Evolutionary conservation across 176 grass and related monocot genomes (phyloP).

Genomic region (Thalia dealbata): DNA sequence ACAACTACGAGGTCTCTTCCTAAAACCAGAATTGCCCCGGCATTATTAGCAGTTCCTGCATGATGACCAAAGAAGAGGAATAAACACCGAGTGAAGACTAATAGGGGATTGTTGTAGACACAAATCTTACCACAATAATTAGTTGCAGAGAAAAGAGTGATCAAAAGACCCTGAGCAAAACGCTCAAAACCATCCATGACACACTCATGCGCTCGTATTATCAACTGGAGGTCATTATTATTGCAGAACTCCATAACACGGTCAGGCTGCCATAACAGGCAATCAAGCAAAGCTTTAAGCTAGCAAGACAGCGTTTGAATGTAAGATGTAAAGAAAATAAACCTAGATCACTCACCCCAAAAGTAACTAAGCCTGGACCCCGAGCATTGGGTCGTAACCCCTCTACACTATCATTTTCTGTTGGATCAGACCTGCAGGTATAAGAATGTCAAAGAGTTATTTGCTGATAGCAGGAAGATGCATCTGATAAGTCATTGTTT

Average conservation of each 20-base stretch:
- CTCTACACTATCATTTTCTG: constrained; percentile 96
- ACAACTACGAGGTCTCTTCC: constrained; percentile 98
- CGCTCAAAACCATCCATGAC: constrained; percentile 99
- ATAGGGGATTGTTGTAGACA: not conserved
- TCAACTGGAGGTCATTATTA: constrained; percentile 96
- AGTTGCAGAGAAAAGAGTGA: constrained; percentile 98
- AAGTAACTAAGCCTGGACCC: constrained; percentile 95
- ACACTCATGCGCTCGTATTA: constrained; percentile 94
- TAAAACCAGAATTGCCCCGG: constrained; percentile 92
- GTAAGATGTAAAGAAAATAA: not conserved
- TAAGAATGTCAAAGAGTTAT: constrained; percentile 21
- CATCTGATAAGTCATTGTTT: not conserved
- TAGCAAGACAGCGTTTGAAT: not conserved
- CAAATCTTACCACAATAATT: constrained; percentile 78
- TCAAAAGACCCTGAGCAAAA: constrained; percentile 98
- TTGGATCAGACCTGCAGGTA: constrained; percentile 90
- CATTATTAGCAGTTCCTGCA: constrained; percentile 98
- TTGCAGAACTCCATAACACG: constrained; percentile 99
- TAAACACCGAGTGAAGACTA: not conserved
- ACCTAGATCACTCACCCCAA: constrained; percentile 63
- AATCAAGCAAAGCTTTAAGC: constrained; percentile 17
- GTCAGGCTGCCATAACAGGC: constrained; percentile 60
- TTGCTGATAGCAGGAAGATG: not conserved
- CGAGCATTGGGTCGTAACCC: constrained; percentile 92
- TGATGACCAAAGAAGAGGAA: constrained; percentile 13